Evolutionary conservation across 2,329 filamentous ascomycete genomes (phyloP), one percentile per base, ranked within the genome.

Genomic region (Fusarium foetens): DNA sequence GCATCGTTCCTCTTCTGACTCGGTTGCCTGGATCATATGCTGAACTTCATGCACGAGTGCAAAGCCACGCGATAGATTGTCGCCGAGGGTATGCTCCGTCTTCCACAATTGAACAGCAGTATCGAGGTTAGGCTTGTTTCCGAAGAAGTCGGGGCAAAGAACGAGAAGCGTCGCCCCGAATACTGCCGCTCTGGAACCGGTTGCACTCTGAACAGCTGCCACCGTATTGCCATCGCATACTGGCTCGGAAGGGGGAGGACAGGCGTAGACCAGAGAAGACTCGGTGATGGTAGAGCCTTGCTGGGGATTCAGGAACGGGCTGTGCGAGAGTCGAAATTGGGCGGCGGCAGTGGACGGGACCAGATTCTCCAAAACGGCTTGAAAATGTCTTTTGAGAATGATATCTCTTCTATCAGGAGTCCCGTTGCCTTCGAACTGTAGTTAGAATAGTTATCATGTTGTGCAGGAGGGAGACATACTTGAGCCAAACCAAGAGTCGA

Each of bases 61-160:
- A 10, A 46, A 57, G 6, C 53, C 53, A 6, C 10, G 53, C 5
- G 39, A 27, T 8, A 46, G 17, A 12, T 35, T 46, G 5, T 27
- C 39, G 14, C 39, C 53, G 1, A 57, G 10, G 5, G 53, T 46
- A 35, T 31, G 53, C 2, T 57, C 39, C 1, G 29, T 46, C 17
- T 57, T 57, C 53, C 53, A 57, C 9, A 57, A 17, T 3, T 57
- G 17, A 21, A 57, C 53, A 21, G 39, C 29, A n/a, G n/a, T 33
- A 9, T 35, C 29, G 8, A 57, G 39, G 1, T 12, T 57, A 1
- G 38, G 17, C 21, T 35, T 57, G 12, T 25, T 17, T 14, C 13
- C 29, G 4, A 57, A 57, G n/a, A 57, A 46, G 5, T 13, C 29
- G 2, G 53, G 53, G 1, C 53, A 57, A 1, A 57, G 16, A 17